phyloP scores from a whole-genome alignment of 345 rosid genomes.

The Psidium friedrichsthalianum region DNA sequence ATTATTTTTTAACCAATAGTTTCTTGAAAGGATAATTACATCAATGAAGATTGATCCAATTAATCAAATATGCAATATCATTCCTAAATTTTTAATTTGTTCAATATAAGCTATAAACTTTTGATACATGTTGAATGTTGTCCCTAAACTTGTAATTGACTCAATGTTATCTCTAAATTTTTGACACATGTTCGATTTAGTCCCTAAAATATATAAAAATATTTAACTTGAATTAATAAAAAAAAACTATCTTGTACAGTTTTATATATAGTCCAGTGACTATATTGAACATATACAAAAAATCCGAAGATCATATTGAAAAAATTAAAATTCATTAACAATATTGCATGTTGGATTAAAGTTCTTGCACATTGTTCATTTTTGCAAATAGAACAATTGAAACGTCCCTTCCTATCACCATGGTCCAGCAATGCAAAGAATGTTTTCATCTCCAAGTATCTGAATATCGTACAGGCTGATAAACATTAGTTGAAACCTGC shows the following conservation, averaged over 20 bases:
- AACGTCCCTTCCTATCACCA: not conserved
- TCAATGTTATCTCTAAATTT: not conserved
- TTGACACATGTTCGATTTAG: not conserved
- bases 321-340: too few relatives aligned
- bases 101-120: not conserved
- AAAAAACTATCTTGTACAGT: too few relatives aligned
- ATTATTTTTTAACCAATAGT: not conserved
- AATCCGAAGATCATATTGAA: too few relatives aligned
- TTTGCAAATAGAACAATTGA: not conserved
- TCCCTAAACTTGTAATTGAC: not conserved
- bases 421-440: not conserved
- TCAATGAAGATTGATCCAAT: not conserved
- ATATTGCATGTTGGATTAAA: too few relatives aligned
- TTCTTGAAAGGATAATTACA: not conserved
- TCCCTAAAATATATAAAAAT: not conserved
- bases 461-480: not conserved
- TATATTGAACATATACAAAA: too few relatives aligned
- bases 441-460: not conserved
- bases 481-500: not conserved
- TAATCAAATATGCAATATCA: not conserved
- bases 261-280: too few relatives aligned
- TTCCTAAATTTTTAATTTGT: not conserved
- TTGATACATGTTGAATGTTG: rapidly evolving
- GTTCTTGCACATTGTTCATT: too few relatives aligned
- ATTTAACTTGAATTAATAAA: too few relatives aligned